A percentile compares a stretch with the other conserved stretches of the same genome.
Conservation (phyloP, 148 eudicot genomes). For the Vaccinium vitisidaea region DNA sequence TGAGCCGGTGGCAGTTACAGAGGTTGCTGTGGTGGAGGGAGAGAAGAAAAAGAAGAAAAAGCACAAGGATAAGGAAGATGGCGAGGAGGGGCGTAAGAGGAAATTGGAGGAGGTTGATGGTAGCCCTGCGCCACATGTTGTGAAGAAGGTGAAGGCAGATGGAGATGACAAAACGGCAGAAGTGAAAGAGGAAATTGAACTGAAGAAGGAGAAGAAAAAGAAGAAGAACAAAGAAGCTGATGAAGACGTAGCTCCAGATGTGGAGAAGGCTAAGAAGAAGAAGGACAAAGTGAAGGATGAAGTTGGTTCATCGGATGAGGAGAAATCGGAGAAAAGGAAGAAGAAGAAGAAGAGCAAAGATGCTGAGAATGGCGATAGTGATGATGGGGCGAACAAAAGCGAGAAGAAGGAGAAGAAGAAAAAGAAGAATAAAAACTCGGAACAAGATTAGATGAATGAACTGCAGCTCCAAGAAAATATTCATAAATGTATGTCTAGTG, state of each 20-base stretch:
- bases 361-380: slow-evolving; percentile 19
- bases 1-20: slow-evolving; percentile 34
- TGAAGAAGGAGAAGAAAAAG: background rate
- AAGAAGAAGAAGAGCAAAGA: slow-evolving; percentile 17
- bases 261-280: slow-evolving; percentile 6
- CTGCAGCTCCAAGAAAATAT: background rate
- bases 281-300: slow-evolving; percentile 9
- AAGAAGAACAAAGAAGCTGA: slow-evolving; percentile 1
- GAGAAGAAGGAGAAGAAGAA: slow-evolving; percentile 42
- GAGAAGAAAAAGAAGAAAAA: slow-evolving; percentile 31
- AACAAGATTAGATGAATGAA: background rate
- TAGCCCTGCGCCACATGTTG: slow-evolving; percentile 10
- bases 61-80: background rate
- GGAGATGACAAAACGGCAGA: background rate
- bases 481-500: background rate
- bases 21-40: slow-evolving; percentile 28
- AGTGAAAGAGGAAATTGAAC: background rate
- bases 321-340: slow-evolving; percentile 11
- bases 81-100: slow-evolving; percentile 5
- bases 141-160: slow-evolving; percentile 1
- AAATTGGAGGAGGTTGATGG: slow-evolving; percentile 17
- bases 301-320: slow-evolving; percentile 4
- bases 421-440: background rate
- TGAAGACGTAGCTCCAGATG: background rate
- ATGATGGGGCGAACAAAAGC: slow-evolving; percentile 36